A percentile compares a stretch with the other conserved stretches of the same genome.
These are phyloP conservation scores for Myriosclerotinia curreyana DNA, from an alignment of 2,329 filamentous ascomycete species.

Conservation along the genomic window DNA sequence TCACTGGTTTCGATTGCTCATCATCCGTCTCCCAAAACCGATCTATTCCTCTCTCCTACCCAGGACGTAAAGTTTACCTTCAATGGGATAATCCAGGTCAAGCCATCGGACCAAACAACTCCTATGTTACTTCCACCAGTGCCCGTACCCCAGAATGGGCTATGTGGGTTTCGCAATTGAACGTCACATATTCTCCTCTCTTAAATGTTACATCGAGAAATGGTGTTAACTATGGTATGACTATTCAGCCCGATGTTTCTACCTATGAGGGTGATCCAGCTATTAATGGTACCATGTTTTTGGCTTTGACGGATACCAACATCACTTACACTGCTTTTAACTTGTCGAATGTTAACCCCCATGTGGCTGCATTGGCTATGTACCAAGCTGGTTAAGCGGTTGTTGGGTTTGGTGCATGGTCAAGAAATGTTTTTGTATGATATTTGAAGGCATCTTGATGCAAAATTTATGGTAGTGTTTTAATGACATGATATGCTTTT, in stretches of 20 bases:
- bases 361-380: constrained; percentile 69
- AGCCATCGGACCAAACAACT: constrained; percentile 75
- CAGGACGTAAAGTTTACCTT: constrained; percentile 68
- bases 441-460: not conserved
- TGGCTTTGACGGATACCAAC: constrained; percentile 69
- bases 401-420: not conserved
- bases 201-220: constrained; percentile 47
- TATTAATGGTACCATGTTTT: constrained; percentile 75
- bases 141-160: constrained; percentile 63
- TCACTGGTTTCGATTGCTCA: constrained; percentile 54
- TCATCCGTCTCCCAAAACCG: constrained; percentile 68
- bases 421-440: not conserved
- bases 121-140: constrained; percentile 65
- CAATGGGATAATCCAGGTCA: constrained; percentile 69
- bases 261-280: constrained; percentile 58
- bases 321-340: constrained; percentile 74
- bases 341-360: constrained; percentile 68
- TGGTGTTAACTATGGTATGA: constrained; percentile 43
- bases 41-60: constrained; percentile 67
- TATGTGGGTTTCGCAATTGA: constrained; percentile 74
- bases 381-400: constrained; percentile 70
- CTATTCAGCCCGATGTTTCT: constrained; percentile 67
- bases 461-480: not conserved
- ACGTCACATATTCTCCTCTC: constrained; percentile 67
- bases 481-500: not conserved